These are phyloP conservation scores for Aulographum hederae DNA, from an alignment of 2,329 filamentous ascomycete species.

Conservation along the genomic window DNA sequence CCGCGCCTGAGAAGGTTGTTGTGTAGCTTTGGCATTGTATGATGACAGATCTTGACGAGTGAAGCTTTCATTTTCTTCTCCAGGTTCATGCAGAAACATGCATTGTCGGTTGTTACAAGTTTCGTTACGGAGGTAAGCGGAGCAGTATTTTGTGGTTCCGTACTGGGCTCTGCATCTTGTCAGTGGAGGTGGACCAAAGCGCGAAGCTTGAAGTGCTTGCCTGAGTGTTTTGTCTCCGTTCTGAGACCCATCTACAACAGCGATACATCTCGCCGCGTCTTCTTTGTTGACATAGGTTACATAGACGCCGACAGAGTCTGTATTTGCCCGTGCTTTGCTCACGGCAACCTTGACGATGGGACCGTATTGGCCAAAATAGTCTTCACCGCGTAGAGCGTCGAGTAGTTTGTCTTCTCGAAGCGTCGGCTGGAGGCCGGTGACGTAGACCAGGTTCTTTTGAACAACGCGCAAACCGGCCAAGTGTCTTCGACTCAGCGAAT, in stretches of 20 bases:
- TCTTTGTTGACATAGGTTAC: conserved; percentile 92
- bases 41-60: conserved; percentile 87
- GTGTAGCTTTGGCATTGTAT: conserved; percentile 76
- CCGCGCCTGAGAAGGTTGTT: conserved; percentile 35
- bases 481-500: conserved; percentile 89
- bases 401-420: conserved; percentile 85
- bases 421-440: conserved; percentile 81
- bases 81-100: conserved; percentile 95
- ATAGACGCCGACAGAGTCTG: conserved; percentile 76
- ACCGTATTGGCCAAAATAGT: conserved; percentile 97
- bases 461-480: conserved; percentile 88
- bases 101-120: conserved; percentile 89
- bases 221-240: conserved; percentile 77
- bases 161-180: conserved; percentile 38
- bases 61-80: conserved; percentile 96
- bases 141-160: conserved; percentile 97
- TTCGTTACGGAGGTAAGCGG: conserved; percentile 86
- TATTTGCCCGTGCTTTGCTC: conserved; percentile 73
- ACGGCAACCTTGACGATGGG: conserved; percentile 98
- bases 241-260: conserved; percentile 76
- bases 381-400: conserved; percentile 70
- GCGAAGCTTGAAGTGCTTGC: conserved; percentile 35
- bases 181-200: neutral
- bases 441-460: conserved; percentile 97
- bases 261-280: conserved; percentile 78